Conservation (phyloP, 345 rosid genomes). For the Aegle marmelos region DNA sequence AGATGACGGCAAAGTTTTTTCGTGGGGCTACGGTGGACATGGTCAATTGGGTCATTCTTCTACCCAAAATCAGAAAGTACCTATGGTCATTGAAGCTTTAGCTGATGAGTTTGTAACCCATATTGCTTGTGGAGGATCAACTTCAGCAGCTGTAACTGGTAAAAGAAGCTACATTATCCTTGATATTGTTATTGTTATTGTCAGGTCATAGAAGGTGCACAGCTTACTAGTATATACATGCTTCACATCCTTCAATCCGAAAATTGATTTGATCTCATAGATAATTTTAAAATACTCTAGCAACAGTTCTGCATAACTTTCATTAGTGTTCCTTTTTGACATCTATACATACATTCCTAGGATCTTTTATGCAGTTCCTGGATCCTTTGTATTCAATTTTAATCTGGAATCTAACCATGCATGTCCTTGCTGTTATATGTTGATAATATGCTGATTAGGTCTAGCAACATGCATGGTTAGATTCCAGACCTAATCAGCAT, state of each 20-base stretch:
- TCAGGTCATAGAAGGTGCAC: neutral
- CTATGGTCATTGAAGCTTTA: conserved; percentile 58
- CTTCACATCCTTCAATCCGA: neutral
- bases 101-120: conserved; percentile 52
- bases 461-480: neutral
- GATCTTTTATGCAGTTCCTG: neutral
- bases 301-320: neutral
- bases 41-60: conserved; percentile 86
- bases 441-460: neutral
- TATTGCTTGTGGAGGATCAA: conserved; percentile 84
- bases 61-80: conserved; percentile 47
- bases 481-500: neutral
- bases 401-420: neutral
- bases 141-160: conserved; percentile 88
- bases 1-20: conserved; percentile 84
- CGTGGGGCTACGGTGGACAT: conserved; percentile 96
- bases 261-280: neutral
- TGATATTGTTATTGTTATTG: neutral
- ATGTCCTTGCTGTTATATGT: neutral
- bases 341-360: neutral
- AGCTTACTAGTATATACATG: neutral
- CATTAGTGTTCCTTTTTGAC: neutral
- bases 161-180: conserved; percentile 11
- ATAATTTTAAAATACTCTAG: neutral
- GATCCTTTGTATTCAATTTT: neutral